A percentile compares a stretch with the other conserved stretches of the same genome.
Conservation (phyloP, 1,139 yeast species). For the Kodamaea sp. region DNA sequence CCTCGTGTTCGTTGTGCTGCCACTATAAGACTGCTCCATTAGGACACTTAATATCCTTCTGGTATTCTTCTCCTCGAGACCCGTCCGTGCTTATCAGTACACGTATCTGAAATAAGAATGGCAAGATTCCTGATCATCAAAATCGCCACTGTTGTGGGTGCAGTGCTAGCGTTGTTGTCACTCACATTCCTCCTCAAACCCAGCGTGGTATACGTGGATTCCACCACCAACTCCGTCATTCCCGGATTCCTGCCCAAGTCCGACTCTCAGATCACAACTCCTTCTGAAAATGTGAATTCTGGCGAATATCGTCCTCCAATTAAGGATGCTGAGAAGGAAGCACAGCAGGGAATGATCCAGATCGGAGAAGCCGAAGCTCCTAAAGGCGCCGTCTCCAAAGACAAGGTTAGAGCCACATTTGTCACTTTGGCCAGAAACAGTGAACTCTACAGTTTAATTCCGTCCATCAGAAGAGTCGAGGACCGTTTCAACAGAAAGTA, state of each 20-base stretch:
- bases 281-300: neutral
- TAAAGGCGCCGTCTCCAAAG: constrained; percentile 2
- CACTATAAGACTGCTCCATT: no score
- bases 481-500: constrained; percentile 68
- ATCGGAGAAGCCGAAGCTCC: constrained; percentile 9
- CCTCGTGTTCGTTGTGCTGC: no score
- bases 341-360: constrained; percentile 8
- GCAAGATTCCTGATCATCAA: constrained; percentile 22
- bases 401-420: constrained; percentile 57
- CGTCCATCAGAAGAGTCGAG: constrained; percentile 68
- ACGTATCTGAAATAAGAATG: no score
- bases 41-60: no score
- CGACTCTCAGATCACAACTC: constrained; percentile 1
- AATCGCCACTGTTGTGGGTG: constrained; percentile 20
- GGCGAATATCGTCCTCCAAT: constrained; percentile 13
- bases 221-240: constrained; percentile 12
- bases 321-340: constrained; percentile 20
- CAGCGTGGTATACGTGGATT: constrained; percentile 27
- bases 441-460: constrained; percentile 63
- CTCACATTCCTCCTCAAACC: constrained; percentile 19
- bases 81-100: no score
- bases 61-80: no score
- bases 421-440: constrained; percentile 62
- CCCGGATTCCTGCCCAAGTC: constrained; percentile 14
- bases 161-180: constrained; percentile 20